These are phyloP conservation scores for Lathyrus sativus DNA, from an alignment of 306 rosid genomes.

Conservation along the genomic window DNA sequence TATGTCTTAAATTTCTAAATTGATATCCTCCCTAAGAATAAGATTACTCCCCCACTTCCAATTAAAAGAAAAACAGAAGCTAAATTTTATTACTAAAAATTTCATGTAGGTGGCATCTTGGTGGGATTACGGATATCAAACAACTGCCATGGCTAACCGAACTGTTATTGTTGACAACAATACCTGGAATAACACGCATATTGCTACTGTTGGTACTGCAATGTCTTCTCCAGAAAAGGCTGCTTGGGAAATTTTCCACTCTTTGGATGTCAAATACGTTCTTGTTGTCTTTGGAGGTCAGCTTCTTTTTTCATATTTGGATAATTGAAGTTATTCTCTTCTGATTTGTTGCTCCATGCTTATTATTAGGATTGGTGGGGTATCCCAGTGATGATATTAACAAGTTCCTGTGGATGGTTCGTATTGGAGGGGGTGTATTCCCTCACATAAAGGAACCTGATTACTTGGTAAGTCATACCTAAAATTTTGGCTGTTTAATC, in stretches of 20 bases:
- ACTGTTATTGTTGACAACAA: slow-evolving; percentile 99
- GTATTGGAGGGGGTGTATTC: slow-evolving; percentile 98
- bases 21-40: slow-evolving; percentile 9
- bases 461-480: slow-evolving; percentile 67
- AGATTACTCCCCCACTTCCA: slow-evolving; percentile 8
- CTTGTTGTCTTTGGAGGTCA: slow-evolving; percentile 99
- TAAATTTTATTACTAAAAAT: slow-evolving; percentile 31
- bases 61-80: slow-evolving; percentile 8
- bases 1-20: slow-evolving; percentile 20
- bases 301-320: slow-evolving; percentile 39
- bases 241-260: slow-evolving; percentile 98
- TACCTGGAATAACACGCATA: slow-evolving; percentile 99
- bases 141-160: slow-evolving; percentile 99
- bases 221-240: slow-evolving; percentile 99
- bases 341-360: slow-evolving; percentile 43
- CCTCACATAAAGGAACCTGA: slow-evolving; percentile 98
- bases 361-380: slow-evolving; percentile 84
- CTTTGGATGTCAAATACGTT: slow-evolving; percentile 97
- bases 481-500: slow-evolving; percentile 23
- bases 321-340: slow-evolving; percentile 33
- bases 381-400: slow-evolving; percentile 98
- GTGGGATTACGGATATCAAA: slow-evolving; percentile 99
- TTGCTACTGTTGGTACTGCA: slow-evolving; percentile 99
- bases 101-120: slow-evolving; percentile 92
- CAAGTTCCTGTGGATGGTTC: slow-evolving; percentile 99